Conservation (phyloP, 2,329 filamentous ascomycete species). For the Fusarium buxicola region DNA sequence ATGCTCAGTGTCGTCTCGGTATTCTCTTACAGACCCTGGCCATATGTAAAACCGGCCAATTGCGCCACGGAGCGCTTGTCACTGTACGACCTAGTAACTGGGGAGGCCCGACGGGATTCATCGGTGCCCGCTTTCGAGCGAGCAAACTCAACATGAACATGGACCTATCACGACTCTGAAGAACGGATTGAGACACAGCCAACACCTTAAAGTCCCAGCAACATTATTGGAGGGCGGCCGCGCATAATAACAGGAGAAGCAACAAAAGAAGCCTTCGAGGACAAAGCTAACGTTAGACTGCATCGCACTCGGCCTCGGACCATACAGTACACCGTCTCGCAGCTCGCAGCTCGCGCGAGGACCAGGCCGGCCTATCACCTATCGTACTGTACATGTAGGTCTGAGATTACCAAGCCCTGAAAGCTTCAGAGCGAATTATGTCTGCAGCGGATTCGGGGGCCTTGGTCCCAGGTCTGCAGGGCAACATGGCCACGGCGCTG, state of each 20-base stretch:
- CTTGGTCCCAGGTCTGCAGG: slow-evolving; percentile 27
- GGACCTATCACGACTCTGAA: slow-evolving; percentile 23
- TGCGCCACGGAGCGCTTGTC: too few relatives aligned
- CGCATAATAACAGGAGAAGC: neutral
- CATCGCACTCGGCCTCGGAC: slow-evolving; percentile 3
- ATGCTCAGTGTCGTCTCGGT: too few relatives aligned
- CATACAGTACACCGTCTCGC: slow-evolving; percentile 4
- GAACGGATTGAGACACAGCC: neutral
- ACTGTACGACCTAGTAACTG: too few relatives aligned
- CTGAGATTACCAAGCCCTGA: slow-evolving; percentile 11
- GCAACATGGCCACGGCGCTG: slow-evolving; percentile 37
- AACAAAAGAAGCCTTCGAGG: slow-evolving; percentile 11
- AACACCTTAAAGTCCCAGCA: neutral
- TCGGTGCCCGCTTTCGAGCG: slow-evolving; percentile 5
- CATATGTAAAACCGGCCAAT: too few relatives aligned
- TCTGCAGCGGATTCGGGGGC: slow-evolving; percentile 27
- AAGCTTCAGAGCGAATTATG: slow-evolving; percentile 9
- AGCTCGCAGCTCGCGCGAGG: slow-evolving; percentile 10
- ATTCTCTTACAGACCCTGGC: too few relatives aligned
- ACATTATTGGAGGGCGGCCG: neutral
- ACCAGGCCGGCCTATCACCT: neutral
- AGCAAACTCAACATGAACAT: slow-evolving; percentile 1
- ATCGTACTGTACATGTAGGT: slow-evolving; percentile 13
- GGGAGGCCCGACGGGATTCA: neutral
- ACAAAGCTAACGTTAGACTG: neutral